Evolutionary conservation across 495 filamentous ascomycete species (phyloP), one percentile per base, ranked within the genome.

Genomic region (Aspergillus haitiensis): DNA sequence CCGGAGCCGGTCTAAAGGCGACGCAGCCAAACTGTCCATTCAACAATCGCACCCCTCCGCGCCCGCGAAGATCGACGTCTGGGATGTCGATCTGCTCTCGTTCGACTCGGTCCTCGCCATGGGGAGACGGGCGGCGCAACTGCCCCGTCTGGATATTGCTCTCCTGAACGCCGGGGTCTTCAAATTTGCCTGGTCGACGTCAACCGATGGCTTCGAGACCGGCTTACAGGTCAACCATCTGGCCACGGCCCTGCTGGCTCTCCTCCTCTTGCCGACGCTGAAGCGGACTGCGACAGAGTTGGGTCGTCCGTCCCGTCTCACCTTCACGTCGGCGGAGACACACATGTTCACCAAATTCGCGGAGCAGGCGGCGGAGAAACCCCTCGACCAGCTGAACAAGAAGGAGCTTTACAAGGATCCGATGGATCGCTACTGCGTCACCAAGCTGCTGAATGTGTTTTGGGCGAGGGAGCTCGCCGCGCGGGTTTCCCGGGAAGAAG

Each of bases 401-500:
- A 15, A 58, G 13, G 54, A 52, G 6, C 49, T 45, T 27, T 68
- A 52, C 60, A 34, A 50, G 49, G 52, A 51, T 34, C 7, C 36
- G 0, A 44, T n/a, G 34, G 56, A 58, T 33, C 46, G 59, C 4
- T 68, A 68, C 27, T 52, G 55, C 15, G 63, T 59, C 7, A 63
- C 59, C 1, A 68, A 68, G 46, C 13, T 68, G 11, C 34, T 68
- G 54, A 58, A 56, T 34, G 52, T 65, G 47, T 65, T 53, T 36
- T 58, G 61, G 11, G 52, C 49, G 15, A 55, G 45, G 35, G 60
- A 61, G n/a, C 12, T 68, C 2, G 53, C 63, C 3, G 27, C 49
- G 3, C n/a, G 60, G 8, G 60, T 50, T 3, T 46, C 59, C 6
- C 16, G 58, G 3, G 60, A 55, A 36, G 31, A 45, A 13, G 66